These are phyloP conservation scores for Dillenia turbinata DNA, from an alignment of 164 flowering plant species.

Conservation along the genomic window DNA sequence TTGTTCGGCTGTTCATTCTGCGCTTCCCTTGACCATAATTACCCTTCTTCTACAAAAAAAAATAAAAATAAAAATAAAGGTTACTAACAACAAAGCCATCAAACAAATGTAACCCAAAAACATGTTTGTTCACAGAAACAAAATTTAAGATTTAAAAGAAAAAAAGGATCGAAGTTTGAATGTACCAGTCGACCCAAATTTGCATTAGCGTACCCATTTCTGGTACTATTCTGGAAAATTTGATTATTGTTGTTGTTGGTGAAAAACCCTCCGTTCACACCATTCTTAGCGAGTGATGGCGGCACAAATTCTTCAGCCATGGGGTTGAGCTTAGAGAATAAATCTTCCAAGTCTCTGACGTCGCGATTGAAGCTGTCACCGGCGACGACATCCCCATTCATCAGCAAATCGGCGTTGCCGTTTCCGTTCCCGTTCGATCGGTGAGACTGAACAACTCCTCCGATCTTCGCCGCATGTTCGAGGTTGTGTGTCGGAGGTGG, in stretches of 20 bases:
- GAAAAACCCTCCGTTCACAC: constrained; percentile 24
- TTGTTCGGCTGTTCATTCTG: constrained; percentile 65
- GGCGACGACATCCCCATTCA: constrained; percentile 27
- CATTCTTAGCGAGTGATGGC: constrained; percentile 39
- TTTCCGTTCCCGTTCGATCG: constrained; percentile 13
- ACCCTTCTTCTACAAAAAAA: constrained; percentile 48
- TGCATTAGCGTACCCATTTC: constrained; percentile 32
- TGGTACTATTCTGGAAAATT: constrained; percentile 13
- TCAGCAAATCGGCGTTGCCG: constrained; percentile 17
- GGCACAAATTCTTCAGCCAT: constrained; percentile 93
- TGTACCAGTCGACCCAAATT: constrained; percentile 43
- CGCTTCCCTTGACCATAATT: constrained; percentile 51
- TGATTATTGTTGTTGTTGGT: constrained; percentile 14
- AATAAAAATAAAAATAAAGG: neutral
- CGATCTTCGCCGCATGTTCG: too few species aligned
- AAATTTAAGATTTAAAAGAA: neutral
- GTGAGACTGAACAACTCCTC: neutral
- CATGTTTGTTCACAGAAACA: neutral
- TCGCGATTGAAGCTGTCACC: constrained; percentile 51
- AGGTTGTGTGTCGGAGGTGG: constrained; percentile 1
- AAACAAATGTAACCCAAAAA: neutral
- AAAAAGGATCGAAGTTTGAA: neutral
- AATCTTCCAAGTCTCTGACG: constrained; percentile 78
- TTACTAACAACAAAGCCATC: neutral
- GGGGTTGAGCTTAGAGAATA: constrained; percentile 83